phyloP scores from a whole-genome alignment of 2,329 filamentous ascomycete genomes.

The Fusarium sp. region DNA sequence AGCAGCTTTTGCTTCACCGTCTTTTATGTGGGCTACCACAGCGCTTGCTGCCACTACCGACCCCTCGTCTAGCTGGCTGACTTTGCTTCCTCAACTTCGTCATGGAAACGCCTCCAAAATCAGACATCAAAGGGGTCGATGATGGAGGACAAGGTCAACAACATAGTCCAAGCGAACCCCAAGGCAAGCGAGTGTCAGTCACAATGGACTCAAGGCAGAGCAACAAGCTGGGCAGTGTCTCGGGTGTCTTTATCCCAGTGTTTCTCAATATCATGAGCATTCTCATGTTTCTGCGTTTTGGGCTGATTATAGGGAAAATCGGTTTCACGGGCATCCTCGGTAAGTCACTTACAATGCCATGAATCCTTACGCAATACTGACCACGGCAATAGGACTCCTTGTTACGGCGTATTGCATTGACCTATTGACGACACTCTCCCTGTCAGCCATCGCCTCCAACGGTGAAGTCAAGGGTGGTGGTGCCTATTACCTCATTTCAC shows the following conservation, averaged over 20 bases:
- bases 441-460: constrained; percentile 90
- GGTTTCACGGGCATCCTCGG: constrained; percentile 84
- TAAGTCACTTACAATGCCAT: constrained; percentile 51
- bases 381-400: constrained; percentile 68
- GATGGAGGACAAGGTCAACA: constrained; percentile 19
- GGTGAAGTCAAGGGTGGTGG: constrained; percentile 89
- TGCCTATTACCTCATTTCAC: constrained; percentile 88
- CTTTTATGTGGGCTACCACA: constrained; percentile 16
- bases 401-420: constrained; percentile 82
- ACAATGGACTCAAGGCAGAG: constrained; percentile 53
- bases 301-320: constrained; percentile 82
- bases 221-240: constrained; percentile 79
- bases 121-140: constrained; percentile 27
- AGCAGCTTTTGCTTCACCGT: constrained; percentile 12
- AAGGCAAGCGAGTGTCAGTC: constrained; percentile 30
- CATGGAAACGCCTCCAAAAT: constrained; percentile 38
- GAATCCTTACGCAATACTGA: background rate
- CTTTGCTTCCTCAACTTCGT: constrained; percentile 17
- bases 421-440: constrained; percentile 84
- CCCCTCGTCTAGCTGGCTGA: constrained; percentile 31
- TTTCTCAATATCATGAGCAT: constrained; percentile 90
- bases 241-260: constrained; percentile 87
- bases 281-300: constrained; percentile 91
- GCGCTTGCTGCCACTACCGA: constrained; percentile 22
- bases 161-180: constrained; percentile 15